Conservation (phyloP, 768 basidiomycete species). For the Tylopilus felleus region DNA sequence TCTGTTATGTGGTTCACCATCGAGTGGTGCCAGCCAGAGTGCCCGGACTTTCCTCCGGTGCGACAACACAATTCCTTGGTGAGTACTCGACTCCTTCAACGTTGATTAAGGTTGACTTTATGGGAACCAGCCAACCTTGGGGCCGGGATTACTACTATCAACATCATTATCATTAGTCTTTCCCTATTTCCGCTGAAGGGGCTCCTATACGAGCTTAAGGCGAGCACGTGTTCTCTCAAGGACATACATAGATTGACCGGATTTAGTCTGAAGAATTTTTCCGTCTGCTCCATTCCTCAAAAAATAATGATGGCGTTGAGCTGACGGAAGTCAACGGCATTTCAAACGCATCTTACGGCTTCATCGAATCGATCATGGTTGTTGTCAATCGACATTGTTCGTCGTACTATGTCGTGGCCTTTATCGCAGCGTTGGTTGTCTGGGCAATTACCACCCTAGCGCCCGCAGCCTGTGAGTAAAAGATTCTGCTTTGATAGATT, state of each 20-base stretch:
- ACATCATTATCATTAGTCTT: conserved; percentile 15
- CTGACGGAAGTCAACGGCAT: conserved; percentile 11
- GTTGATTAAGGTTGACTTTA: background rate
- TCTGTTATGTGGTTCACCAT: conserved; percentile 19
- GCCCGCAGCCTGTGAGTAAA: conserved; percentile 16
- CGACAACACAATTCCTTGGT: conserved; percentile 9
- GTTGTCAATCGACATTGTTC: conserved; percentile 5
- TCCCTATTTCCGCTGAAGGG: conserved; percentile 10
- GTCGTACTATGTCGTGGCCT: conserved; percentile 4
- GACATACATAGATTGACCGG: background rate
- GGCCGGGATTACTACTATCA: conserved; percentile 12
- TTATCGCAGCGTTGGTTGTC: conserved; percentile 4
- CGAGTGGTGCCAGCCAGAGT: conserved; percentile 8
- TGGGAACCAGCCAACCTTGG: conserved; percentile 14
- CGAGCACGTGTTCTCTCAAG: background rate
- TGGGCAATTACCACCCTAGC: conserved; percentile 6
- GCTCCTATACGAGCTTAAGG: conserved; percentile 12
- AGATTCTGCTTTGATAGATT: background rate
- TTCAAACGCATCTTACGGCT: conserved; percentile 10
- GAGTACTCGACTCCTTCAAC: background rate
- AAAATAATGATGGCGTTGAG: background rate
- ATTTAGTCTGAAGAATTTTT: conserved; percentile 19
- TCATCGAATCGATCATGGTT: conserved; percentile 2
- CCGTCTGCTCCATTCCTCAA: conserved; percentile 15
- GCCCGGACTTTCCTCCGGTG: background rate